Base-by-base conservation (phyloP, 495 filamentous ascomycete genomes). In the Daldinia vernicosa region DNA sequence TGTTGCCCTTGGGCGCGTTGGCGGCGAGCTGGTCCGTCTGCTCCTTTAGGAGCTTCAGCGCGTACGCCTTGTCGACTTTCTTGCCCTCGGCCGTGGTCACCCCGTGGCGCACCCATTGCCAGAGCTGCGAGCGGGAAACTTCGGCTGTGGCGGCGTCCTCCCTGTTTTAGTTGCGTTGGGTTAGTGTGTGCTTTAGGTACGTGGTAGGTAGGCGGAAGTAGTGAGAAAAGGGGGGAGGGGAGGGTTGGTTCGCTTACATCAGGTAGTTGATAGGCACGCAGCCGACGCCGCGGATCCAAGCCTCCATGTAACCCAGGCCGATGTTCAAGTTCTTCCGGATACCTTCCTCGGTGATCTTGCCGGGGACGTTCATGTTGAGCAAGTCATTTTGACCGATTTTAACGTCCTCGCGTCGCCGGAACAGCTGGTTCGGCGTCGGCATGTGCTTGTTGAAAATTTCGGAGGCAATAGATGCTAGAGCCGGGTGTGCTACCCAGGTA, bases 281-380 rank as follows among this genome's bases (percentile, higher is more conserved):
- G 39, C 95, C 95, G 35, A 98, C 86, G 17, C 94, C 95, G 63
- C 93, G 91, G 32, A 98, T 86, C 95, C 95, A 99, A 70, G 92
- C 95, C 81, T 99, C 95, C 95, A 98, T 99, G 81, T 99, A 99
- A 59, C 91, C 90, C 1, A 99, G 88, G 22, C 96, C 95, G 76
- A 99, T 98, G 80, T 92, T 94, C 59, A 99, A 84, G 83, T 99
- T 99, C 89, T 97, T 98, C 75, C 93, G 89, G 84, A 99, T 98
- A 60, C 95, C 95, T 7, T 90, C 93, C 81, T 98, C 96, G 72
- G 96, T 98, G 76, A 99, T 87, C 78, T 90, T 87, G 39, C 95
- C 95, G 24, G 96, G 93, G 19, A 98, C 91, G 76, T 98, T 98
- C 91, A 97, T 98, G 86, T 99, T 99, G 33, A 99, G 86, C 26